Evolutionary conservation across 257 asterid genomes (phyloP), one percentile per base, ranked within the genome.

Genomic region (Scutellaria minor): DNA sequence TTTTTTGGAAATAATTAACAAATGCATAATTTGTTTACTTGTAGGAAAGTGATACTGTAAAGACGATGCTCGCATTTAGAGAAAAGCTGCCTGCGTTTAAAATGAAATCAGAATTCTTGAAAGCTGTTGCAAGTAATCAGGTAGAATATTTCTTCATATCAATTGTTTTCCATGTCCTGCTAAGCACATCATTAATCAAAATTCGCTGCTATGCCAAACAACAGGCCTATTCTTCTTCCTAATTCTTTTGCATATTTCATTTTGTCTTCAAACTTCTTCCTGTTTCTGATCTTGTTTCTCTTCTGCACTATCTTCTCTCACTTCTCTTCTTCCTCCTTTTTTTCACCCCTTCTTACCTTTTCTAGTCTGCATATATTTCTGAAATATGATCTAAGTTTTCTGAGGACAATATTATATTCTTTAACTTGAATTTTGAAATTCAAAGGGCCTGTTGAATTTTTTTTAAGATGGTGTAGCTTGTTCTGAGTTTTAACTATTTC

Each of bases 61-160:
- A 90, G 86, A 85, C 77, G 73, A 91, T 92, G 96, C 86, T 88
- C 46, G 86, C 85, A 31, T 90, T 95, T 73, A 83, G 98, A 80
- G 97, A 87, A 80, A 88, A 86, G 81, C 93, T 95, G 71, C 97
- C 98, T 0, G 98, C 98, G 47, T 95, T 75, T 78, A 88, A 95
- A 81, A 83, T 82, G 44, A 95, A 87, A 77, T 77, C 88, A 15
- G 95, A 89, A 55, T 90, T 95, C 81, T 71, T 92, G 87, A 83
- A 90, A 79, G 97, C 98, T 45, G 95, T 95, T 68, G 88, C 88
- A 13, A 80, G 74, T 82, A 83, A 86, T 83, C 98, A 91, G 96
- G 98, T 89, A 74, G 37, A 54, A 63, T 54, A 44, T 45, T 80
- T 73, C 22, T 71, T 50, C 40, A 20, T 52, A 37, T 10, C 57